These are phyloP conservation scores for Brasenia schreberi DNA, from an alignment of 164 flowering plant species.

Conservation along the genomic window DNA sequence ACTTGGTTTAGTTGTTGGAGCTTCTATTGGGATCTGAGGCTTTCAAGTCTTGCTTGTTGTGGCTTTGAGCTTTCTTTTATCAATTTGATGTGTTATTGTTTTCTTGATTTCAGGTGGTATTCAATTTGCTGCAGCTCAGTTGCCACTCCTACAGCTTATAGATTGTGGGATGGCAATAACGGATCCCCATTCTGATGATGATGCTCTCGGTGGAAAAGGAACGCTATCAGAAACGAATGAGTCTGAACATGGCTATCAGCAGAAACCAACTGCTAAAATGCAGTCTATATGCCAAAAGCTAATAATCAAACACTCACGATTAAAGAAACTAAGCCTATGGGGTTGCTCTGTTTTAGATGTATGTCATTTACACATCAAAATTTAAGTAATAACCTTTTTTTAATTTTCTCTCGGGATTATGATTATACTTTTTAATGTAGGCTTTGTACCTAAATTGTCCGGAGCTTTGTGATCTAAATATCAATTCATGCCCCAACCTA, in stretches of 20 bases:
- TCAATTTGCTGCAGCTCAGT: conserved; percentile 92
- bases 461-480: conserved; percentile 67
- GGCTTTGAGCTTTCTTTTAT: not conserved
- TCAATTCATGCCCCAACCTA: conserved; percentile 73
- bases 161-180: conserved; percentile 94
- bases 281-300: conserved; percentile 73
- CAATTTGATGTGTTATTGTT: not conserved
- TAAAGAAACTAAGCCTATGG: conserved; percentile 95
- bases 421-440: conserved; percentile 29
- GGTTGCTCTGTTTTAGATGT: conserved; percentile 98
- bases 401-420: not conserved
- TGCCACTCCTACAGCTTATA: conserved; percentile 81
- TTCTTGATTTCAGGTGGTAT: conserved; percentile 55
- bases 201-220: conserved; percentile 16
- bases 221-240: conserved; percentile 4
- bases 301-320: conserved; percentile 63
- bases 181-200: conserved; percentile 32
- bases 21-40: no score
- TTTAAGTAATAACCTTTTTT: not conserved
- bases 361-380: conserved; percentile 8
- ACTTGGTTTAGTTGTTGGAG: no score
- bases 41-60: not conserved
- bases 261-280: conserved; percentile 22
- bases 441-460: conserved; percentile 84
- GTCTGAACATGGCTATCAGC: conserved; percentile 13